phyloP scores from a whole-genome alignment of 306 rosid species.

The Rosa multiflora region DNA sequence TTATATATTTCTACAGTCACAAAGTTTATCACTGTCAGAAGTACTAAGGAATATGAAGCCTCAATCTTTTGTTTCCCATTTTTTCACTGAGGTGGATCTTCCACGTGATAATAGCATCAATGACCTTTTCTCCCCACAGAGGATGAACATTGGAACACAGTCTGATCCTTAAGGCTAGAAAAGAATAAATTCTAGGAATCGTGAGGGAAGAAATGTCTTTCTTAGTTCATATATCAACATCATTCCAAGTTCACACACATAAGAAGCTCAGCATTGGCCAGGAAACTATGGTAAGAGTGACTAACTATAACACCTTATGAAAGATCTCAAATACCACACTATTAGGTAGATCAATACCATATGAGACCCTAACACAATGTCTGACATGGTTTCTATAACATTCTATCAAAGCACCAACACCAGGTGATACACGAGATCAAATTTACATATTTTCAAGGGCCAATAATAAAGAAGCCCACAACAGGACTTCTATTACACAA shows the following conservation, averaged over 20 bases:
- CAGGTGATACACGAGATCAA: background rate
- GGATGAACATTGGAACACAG: background rate
- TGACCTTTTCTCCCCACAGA: background rate
- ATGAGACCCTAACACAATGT: background rate
- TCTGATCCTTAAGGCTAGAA: background rate
- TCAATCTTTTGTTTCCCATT: background rate
- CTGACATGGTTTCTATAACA: background rate
- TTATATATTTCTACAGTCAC: background rate
- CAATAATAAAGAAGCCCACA: background rate
- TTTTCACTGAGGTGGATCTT: background rate
- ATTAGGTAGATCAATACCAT: constrained; percentile 3
- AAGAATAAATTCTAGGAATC: background rate
- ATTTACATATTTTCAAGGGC: background rate
- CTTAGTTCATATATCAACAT: background rate
- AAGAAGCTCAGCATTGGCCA: background rate
- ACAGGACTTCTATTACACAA: background rate
- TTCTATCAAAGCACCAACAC: background rate
- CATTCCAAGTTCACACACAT: background rate
- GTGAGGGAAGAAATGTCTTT: background rate
- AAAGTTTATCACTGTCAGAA: background rate
- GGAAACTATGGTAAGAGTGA: background rate
- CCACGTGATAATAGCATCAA: constrained; percentile 1
- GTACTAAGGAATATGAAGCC: background rate
- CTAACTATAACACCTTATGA: constrained; percentile 1
- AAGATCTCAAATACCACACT: background rate